Evolutionary conservation across 257 asterid genomes (phyloP).

Genomic region (Paraleonurus japonicus): DNA sequence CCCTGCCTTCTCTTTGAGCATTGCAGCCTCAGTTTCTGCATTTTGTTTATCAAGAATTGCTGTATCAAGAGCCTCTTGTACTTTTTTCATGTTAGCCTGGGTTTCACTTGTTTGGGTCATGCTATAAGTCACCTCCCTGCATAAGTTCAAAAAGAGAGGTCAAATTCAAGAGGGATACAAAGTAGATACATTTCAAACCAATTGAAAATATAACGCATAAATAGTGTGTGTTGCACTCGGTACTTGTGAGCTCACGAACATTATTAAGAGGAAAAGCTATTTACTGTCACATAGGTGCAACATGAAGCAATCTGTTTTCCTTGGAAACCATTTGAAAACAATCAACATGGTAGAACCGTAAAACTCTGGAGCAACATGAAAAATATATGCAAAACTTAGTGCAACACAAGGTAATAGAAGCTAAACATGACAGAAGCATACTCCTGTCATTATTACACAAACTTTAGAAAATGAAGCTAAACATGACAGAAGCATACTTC

Average conservation of each 20-base stretch:
- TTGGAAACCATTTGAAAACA: conserved; percentile 3
- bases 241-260: conserved; percentile 10
- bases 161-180: conserved; percentile 21
- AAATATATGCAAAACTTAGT: neutral
- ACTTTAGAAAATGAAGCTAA: conserved; percentile 19
- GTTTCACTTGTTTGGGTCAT: conserved; percentile 73
- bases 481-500: conserved; percentile 48
- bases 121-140: conserved; percentile 79
- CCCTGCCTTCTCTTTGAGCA: conserved; percentile 68
- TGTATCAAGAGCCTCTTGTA: conserved; percentile 70
- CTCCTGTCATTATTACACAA: conserved; percentile 53
- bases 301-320: conserved; percentile 19
- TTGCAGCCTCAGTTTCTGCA: conserved; percentile 66
- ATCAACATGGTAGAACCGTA: neutral
- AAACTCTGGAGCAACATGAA: conserved; percentile 13
- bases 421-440: conserved; percentile 31
- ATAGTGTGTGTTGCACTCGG: neutral
- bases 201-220: neutral
- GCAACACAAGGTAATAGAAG: conserved; percentile 19
- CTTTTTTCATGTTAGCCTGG: conserved; percentile 62
- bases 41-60: conserved; percentile 69
- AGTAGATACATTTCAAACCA: conserved; percentile 21
- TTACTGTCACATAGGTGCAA: conserved; percentile 9
- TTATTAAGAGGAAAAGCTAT: neutral
- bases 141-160: conserved; percentile 24